Percentiles rank a stretch among this genome's conserved stretches.
Conservation (phyloP, 805 yeast species). For the Cyberlindnera misumaiensis region DNA sequence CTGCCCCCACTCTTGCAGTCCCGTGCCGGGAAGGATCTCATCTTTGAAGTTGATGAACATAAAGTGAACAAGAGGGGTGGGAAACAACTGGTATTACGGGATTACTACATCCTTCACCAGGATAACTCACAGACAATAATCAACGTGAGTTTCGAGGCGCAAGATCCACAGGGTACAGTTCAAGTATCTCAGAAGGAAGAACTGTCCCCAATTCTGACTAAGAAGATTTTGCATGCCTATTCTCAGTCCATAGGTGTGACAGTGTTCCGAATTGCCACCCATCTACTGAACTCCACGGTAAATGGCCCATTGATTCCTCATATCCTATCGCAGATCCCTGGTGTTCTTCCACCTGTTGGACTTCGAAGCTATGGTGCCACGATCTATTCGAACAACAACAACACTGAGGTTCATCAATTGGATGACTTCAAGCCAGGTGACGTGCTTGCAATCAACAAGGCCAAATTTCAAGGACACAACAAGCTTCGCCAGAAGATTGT, state of each 20-base stretch:
- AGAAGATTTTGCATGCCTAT: constrained; percentile 41
- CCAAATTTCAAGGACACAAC: constrained; percentile 62
- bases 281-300: constrained; percentile 23
- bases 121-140: constrained; percentile 65
- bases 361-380: constrained; percentile 66
- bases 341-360: constrained; percentile 53
- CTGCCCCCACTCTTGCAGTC: constrained; percentile 47
- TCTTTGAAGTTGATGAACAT: constrained; percentile 61
- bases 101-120: constrained; percentile 63
- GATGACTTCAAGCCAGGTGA: constrained; percentile 82
- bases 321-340: constrained; percentile 32
- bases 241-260: constrained; percentile 45
- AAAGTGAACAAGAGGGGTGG: constrained; percentile 51
- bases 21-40: constrained; percentile 40
- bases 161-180: constrained; percentile 48
- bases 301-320: constrained; percentile 27
- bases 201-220: constrained; percentile 38
- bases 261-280: constrained; percentile 39
- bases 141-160: constrained; percentile 47
- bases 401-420: constrained; percentile 40
- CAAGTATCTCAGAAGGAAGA: constrained; percentile 25
- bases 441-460: constrained; percentile 67
- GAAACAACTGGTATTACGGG: constrained; percentile 40
- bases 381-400: constrained; percentile 50
- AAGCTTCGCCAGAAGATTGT: constrained; percentile 50